A percentile compares a stretch with the other conserved stretches of the same genome.
phyloP scores from a whole-genome alignment of 768 basidiomycete genomes.

The Nidularia sp. region DNA sequence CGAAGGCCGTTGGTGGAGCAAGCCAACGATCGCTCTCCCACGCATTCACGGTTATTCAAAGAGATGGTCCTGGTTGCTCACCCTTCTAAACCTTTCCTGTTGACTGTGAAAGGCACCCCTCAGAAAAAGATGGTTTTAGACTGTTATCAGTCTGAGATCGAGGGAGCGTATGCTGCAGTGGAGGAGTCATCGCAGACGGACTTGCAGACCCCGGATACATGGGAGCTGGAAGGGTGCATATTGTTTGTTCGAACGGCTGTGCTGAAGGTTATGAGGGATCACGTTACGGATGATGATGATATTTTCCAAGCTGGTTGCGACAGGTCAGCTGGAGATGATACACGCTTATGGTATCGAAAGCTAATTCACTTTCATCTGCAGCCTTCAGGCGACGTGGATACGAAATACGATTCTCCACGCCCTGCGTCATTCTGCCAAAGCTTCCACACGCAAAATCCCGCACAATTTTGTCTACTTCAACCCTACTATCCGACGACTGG shows the following conservation, averaged over 20 bases:
- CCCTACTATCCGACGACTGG: constrained; percentile 9
- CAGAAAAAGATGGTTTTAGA: constrained; percentile 10
- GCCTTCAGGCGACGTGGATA: constrained; percentile 26
- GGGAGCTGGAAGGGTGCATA: constrained; percentile 8
- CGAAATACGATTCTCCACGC: constrained; percentile 19
- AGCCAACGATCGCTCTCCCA: constrained; percentile 35
- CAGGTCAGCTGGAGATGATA: constrained; percentile 15
- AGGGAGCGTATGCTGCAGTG: constrained; percentile 10
- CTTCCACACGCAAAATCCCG: constrained; percentile 1
- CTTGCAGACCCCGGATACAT: not conserved
- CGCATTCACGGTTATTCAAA: constrained; percentile 42
- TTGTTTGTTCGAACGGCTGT: constrained; percentile 27
- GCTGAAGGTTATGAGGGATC: constrained; percentile 16
- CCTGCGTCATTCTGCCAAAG: constrained; percentile 4
- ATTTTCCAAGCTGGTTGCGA: constrained; percentile 33
- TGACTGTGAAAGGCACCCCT: constrained; percentile 19
- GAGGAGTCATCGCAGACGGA: constrained; percentile 7
- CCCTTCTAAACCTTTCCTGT: constrained; percentile 26
- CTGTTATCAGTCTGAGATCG: constrained; percentile 19
- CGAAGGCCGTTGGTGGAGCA: constrained; percentile 34
- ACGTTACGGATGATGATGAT: constrained; percentile 23
- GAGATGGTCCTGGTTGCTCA: constrained; percentile 42
- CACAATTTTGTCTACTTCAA: constrained; percentile 11
- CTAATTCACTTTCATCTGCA: not conserved
- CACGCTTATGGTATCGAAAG: not conserved